Evolutionary conservation across 2,329 filamentous ascomycete genomes (phyloP).

Genomic region (Colletotrichum spaethianum): DNA sequence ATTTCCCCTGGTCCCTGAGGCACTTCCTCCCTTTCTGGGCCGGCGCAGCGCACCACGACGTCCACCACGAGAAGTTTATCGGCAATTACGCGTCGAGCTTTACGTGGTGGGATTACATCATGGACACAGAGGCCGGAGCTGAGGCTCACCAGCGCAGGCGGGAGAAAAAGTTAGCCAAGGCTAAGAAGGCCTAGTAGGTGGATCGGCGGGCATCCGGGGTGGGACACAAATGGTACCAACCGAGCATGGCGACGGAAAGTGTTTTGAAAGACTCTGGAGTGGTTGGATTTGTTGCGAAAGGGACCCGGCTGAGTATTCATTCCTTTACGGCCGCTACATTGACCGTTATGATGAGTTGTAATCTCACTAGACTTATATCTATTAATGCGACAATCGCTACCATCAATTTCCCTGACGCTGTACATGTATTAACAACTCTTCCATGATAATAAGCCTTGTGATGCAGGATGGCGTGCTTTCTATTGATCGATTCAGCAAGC

Average conservation of each 20-base stretch:
- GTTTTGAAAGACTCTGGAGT: background rate
- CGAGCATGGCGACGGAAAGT: background rate
- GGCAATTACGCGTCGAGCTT: slow-evolving; percentile 99
- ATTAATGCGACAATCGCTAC: slow-evolving; percentile 4
- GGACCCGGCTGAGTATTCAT: background rate
- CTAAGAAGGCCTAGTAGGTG: slow-evolving; percentile 77
- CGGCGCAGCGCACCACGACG: slow-evolving; percentile 94
- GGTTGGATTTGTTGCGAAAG: background rate
- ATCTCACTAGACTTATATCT: slow-evolving; percentile 12
- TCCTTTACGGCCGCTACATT: slow-evolving; percentile 10
- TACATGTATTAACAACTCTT: background rate
- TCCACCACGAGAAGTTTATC: slow-evolving; percentile 98
- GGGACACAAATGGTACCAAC: slow-evolving; percentile 59
- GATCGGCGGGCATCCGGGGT: slow-evolving; percentile 40
- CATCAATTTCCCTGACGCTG: background rate
- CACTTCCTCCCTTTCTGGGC: slow-evolving; percentile 99
- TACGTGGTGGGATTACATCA: slow-evolving; percentile 96
- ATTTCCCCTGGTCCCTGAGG: slow-evolving; percentile 97
- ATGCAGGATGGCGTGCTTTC: background rate
- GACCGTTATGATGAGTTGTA: slow-evolving; percentile 9
- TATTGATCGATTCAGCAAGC: no score
- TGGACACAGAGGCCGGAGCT: slow-evolving; percentile 93
- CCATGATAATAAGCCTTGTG: background rate
- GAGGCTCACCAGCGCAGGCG: slow-evolving; percentile 88
- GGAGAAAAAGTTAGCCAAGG: slow-evolving; percentile 79